Base-by-base conservation (phyloP, 306 rosid genomes). In the Ziziphus jujuba region DNA sequence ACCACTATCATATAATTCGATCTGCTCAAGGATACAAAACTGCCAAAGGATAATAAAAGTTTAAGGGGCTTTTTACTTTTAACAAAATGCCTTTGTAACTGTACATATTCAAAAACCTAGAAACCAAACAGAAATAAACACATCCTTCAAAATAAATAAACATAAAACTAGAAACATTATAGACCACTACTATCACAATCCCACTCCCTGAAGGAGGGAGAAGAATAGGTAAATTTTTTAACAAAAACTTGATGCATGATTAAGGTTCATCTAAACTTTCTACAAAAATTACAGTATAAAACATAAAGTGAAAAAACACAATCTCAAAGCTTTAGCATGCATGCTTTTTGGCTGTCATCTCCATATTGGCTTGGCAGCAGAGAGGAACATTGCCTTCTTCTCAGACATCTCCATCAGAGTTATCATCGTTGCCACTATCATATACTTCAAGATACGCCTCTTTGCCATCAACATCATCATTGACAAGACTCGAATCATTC, bases 401-500 rank as follows among this genome's bases (percentile, higher is more conserved):
- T 40, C 12, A 9, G 12, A 8, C 56, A 56, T 81, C 49, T 47
- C 66, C 67, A 23, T 70, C 72, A 68, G 59, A 28, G 71, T 73
- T 59, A 69, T 82, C 82, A 65, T 65, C 74, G 9, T 60, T 66
- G 36, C 65, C 69, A 56, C 47, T 47, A 69, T 79, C 79, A 48
- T 72, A 70, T 59, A 68, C 24, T 53, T 66, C 69, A 65, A 73
- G 77, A 79, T 72, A 63, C 43, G 72, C 70, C 66, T 74, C 78
- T 51, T 80, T 72, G 43, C 63, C 70, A 65, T 77, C 85, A 50
- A 79, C 81, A 88, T 81, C 61, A 61, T 83, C 87, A 65, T 74
- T 69, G 54, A 86, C 79, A 53, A 77, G 78, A 71, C 64, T 66
- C 70, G 59, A 71, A 77, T 64, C 71, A 54, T 38, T 70, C 52